phyloP scores from a whole-genome alignment of 2,329 filamentous ascomycete species.

The Thermothelomyces thermophilus region DNA sequence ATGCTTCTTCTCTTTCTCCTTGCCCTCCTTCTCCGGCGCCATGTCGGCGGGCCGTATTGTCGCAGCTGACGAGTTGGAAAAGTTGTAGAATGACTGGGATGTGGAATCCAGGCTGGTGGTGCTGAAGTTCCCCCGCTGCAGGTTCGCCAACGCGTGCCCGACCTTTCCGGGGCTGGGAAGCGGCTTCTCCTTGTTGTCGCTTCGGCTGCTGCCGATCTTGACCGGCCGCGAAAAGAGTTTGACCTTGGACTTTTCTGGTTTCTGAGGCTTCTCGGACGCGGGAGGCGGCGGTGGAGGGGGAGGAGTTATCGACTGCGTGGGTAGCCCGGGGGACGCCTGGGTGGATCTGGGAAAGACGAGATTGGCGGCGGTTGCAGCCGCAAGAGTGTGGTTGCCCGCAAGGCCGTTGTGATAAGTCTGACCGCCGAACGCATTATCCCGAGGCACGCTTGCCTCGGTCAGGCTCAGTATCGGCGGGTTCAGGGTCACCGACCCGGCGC shows the following conservation, averaged over 20 bases:
- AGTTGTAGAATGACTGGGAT: slow-evolving; percentile 60
- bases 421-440: slow-evolving; percentile 47
- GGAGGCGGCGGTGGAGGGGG: slow-evolving; percentile 34
- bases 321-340: slow-evolving; percentile 43
- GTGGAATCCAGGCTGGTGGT: slow-evolving; percentile 64
- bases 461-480: slow-evolving; percentile 58
- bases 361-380: slow-evolving; percentile 66
- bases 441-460: slow-evolving; percentile 57
- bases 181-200: slow-evolving; percentile 58
- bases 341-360: slow-evolving; percentile 64
- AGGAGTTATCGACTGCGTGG: slow-evolving; percentile 26
- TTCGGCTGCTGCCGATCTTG: slow-evolving; percentile 65
- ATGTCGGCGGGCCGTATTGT: slow-evolving; percentile 63
- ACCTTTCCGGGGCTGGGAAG: slow-evolving; percentile 68
- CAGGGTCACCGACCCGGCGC: slow-evolving; percentile 47
- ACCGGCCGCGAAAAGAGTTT: slow-evolving; percentile 75
- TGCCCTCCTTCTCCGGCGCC: slow-evolving; percentile 45
- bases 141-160: slow-evolving; percentile 56
- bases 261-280: slow-evolving; percentile 51
- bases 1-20: slow-evolving; percentile 71
- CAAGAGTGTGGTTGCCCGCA: slow-evolving; percentile 52
- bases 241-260: slow-evolving; percentile 68
- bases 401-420: slow-evolving; percentile 55
- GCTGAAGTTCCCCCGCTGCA: slow-evolving; percentile 62
- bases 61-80: slow-evolving; percentile 69